Evolutionary conservation across 768 basidiomycete species (phyloP).

Genomic region (Holtermannia corniformis): DNA sequence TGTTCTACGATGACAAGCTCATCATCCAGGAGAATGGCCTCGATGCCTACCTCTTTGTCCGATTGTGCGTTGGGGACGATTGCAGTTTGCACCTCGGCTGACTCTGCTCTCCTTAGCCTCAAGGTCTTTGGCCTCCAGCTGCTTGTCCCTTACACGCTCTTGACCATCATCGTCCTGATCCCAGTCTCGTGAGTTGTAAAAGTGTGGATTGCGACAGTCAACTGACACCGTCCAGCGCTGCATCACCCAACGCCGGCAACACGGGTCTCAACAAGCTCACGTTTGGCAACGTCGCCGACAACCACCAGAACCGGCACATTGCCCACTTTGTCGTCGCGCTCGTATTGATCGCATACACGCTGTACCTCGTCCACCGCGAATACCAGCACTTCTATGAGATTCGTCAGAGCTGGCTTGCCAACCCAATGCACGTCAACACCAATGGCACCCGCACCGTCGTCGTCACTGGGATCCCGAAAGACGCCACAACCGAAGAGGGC

Average conservation of each 20-base stretch:
- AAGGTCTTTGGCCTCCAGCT: conserved; percentile 41
- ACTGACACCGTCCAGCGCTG: conserved; percentile 19
- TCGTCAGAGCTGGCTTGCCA: conserved; percentile 39
- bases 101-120: conserved; percentile 7
- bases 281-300: conserved; percentile 37
- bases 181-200: conserved; percentile 32
- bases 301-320: conserved; percentile 28
- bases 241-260: conserved; percentile 22
- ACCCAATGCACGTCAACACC: conserved; percentile 33
- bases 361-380: conserved; percentile 37
- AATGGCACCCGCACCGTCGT: conserved; percentile 38
- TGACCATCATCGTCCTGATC: conserved; percentile 37
- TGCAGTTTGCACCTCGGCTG: background rate
- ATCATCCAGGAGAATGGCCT: conserved; percentile 38
- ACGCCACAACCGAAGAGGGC: conserved; percentile 26
- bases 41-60: conserved; percentile 41
- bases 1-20: conserved; percentile 20
- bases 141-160: conserved; percentile 38
- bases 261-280: conserved; percentile 37
- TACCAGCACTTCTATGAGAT: conserved; percentile 38
- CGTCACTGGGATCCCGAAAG: conserved; percentile 35
- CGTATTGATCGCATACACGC: conserved; percentile 39
- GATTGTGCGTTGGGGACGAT: conserved; percentile 16
- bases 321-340: conserved; percentile 38
- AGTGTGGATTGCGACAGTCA: background rate